These are phyloP conservation scores for Arachnomyces sp. DNA, from an alignment of 2,329 filamentous ascomycete species.

Conservation along the genomic window DNA sequence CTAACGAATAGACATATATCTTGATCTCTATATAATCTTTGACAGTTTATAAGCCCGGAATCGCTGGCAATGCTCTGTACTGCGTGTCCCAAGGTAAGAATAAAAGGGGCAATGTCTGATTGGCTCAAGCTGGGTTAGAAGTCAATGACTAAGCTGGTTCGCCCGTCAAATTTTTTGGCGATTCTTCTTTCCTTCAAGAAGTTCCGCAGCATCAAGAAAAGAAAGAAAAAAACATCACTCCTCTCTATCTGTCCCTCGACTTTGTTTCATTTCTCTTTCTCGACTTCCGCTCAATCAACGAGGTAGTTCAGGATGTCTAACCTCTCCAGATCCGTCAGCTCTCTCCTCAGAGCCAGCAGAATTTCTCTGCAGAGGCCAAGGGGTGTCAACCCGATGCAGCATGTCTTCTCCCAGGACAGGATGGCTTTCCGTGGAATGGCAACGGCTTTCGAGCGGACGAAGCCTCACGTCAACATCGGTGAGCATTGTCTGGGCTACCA, in stretches of 20 bases:
- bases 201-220: no score
- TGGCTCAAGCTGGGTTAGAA: no score
- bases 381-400: constrained; percentile 67
- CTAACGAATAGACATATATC: no score
- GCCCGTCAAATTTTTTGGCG: no score
- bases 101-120: no score
- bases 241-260: neutral
- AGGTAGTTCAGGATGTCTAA: constrained; percentile 61
- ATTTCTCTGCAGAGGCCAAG: constrained; percentile 62
- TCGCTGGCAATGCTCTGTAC: no score
- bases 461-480: constrained; percentile 99
- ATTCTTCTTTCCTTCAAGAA: no score
- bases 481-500: constrained; percentile 23
- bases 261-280: neutral
- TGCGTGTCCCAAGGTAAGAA: no score
- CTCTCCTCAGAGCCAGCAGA: constrained; percentile 76
- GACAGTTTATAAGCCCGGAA: no score
- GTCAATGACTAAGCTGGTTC: no score
- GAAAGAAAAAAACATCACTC: no score
- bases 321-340: constrained; percentile 68
- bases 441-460: constrained; percentile 70
- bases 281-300: constrained; percentile 19
- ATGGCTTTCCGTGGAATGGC: constrained; percentile 49
- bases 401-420: constrained; percentile 40
- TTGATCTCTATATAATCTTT: no score